phyloP scores from a whole-genome alignment of 495 filamentous ascomycete genomes.

The Hypoxylon rickii region DNA sequence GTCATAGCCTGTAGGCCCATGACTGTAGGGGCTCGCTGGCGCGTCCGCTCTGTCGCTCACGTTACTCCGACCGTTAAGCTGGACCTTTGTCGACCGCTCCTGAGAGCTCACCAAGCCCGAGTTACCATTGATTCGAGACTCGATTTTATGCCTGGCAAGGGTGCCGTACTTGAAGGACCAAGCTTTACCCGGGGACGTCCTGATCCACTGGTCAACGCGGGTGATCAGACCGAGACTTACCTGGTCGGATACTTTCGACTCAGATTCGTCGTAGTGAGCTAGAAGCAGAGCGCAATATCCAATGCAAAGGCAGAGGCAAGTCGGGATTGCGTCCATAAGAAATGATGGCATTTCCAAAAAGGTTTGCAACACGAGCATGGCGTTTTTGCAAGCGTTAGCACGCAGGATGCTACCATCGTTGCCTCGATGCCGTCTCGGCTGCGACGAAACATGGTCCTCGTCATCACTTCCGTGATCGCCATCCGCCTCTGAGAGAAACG shows the following conservation, averaged over 20 bases:
- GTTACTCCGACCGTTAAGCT: background rate
- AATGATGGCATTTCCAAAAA: slow-evolving; percentile 38
- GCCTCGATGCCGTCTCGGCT: background rate
- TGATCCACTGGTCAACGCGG: slow-evolving; percentile 35
- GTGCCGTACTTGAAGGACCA: slow-evolving; percentile 37
- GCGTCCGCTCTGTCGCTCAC: background rate
- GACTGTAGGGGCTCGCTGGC: background rate
- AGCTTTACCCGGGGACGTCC: slow-evolving; percentile 33
- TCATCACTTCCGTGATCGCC: slow-evolving; percentile 20
- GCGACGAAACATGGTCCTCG: slow-evolving; percentile 6
- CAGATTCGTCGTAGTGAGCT: slow-evolving; percentile 35
- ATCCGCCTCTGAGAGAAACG: slow-evolving; percentile 20
- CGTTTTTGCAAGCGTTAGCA: slow-evolving; percentile 33
- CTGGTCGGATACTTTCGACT: slow-evolving; percentile 32
- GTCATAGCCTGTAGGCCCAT: slow-evolving; percentile 7
- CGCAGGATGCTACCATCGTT: slow-evolving; percentile 14
- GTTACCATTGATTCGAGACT: slow-evolving; percentile 23
- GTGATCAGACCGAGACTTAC: slow-evolving; percentile 30
- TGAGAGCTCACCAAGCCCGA: slow-evolving; percentile 1
- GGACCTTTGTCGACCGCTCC: background rate
- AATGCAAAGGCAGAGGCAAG: slow-evolving; percentile 33
- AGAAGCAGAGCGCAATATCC: slow-evolving; percentile 38
- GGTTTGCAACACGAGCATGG: slow-evolving; percentile 31
- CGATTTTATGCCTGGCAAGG: slow-evolving; percentile 34
- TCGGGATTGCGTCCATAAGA: slow-evolving; percentile 31